Percentiles rank a stretch among this genome's conserved stretches.
Conservation (phyloP, 352 stramenopile genomes). For the Pythium graminicola region DNA sequence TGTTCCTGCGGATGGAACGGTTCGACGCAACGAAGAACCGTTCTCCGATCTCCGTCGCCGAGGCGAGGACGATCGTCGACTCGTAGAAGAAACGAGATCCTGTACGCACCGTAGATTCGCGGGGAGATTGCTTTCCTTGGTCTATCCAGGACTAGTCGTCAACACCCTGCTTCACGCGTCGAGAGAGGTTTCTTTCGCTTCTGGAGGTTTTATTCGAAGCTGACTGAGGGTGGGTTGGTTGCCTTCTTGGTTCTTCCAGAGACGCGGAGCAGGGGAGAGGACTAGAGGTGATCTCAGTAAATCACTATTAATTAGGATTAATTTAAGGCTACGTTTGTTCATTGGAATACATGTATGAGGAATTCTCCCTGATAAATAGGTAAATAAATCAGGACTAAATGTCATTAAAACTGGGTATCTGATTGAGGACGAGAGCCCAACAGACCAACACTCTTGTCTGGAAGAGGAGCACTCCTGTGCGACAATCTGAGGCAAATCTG, state of each 20-base stretch:
- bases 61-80: too few species aligned
- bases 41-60: neutral
- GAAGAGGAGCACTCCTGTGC: conserved; percentile 13
- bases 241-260: conserved; percentile 20
- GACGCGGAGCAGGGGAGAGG: conserved; percentile 5
- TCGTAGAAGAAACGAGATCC: too few species aligned
- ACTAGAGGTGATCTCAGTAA: conserved; percentile 5
- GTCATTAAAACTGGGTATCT: neutral
- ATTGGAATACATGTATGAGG: neutral
- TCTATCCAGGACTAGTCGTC: conserved; percentile 21
- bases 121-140: conserved; percentile 8
- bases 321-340: neutral
- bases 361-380: neutral
- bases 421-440: conserved; percentile 13
- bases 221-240: conserved; percentile 15
- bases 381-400: neutral
- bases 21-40: neutral
- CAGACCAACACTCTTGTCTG: conserved; percentile 11
- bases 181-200: conserved; percentile 24
- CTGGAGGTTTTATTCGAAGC: conserved; percentile 24
- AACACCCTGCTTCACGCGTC: conserved; percentile 17
- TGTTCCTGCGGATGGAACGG: too few species aligned
- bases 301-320: neutral
- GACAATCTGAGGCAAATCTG: conserved; percentile 19
- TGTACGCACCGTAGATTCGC: conserved; percentile 15